phyloP scores from a whole-genome alignment of 2,329 filamentous ascomycete genomes.

The Penicillium glabrum region DNA sequence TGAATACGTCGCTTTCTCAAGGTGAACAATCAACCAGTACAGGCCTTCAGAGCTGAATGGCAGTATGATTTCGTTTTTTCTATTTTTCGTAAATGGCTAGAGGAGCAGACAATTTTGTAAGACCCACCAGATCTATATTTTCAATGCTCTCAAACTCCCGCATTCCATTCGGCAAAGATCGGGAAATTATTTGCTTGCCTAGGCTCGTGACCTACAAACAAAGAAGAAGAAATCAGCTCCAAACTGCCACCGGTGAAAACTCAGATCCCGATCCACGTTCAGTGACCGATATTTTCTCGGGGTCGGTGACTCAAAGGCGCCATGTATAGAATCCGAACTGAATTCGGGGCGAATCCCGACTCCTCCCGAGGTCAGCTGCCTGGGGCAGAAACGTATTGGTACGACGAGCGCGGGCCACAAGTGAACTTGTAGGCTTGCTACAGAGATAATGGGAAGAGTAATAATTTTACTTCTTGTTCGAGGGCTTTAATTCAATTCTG shows the following conservation, averaged over 20 bases:
- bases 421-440: background rate
- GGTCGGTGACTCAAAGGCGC: conserved; percentile 8
- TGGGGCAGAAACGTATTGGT: background rate
- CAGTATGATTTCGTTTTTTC: background rate
- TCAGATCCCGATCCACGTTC: background rate
- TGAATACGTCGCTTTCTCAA: background rate
- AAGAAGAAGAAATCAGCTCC: background rate
- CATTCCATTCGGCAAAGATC: background rate
- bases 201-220: background rate
- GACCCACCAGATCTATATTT: background rate
- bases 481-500: background rate
- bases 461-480: conserved; percentile 28
- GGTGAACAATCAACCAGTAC: too few relatives aligned
- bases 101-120: background rate
- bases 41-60: background rate
- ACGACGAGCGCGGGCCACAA: background rate
- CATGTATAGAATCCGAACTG: conserved; percentile 1
- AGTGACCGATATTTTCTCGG: conserved; percentile 14
- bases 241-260: conserved; percentile 4
- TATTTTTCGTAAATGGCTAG: background rate
- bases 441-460: conserved; percentile 31
- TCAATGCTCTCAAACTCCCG: conserved; percentile 1
- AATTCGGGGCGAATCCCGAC: conserved; percentile 15
- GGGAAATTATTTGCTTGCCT: background rate
- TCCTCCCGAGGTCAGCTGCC: conserved; percentile 29